Conservation (phyloP, 2,329 filamentous ascomycete species). For the Grosmannia clavigera region DNA sequence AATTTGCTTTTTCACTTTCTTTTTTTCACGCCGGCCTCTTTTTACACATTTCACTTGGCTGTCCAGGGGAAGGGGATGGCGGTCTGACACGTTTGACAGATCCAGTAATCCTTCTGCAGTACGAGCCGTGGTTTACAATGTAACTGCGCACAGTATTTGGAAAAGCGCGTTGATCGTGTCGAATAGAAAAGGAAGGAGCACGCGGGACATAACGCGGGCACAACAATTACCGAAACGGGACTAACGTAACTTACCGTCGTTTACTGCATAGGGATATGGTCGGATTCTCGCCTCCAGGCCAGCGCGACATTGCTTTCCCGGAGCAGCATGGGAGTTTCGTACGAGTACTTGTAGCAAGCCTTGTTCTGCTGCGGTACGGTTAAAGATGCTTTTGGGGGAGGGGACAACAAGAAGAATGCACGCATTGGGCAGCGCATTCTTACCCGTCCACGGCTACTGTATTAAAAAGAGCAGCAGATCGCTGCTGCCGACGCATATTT, state of each 20-base stretch:
- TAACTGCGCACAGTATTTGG: neutral
- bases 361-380: too few relatives aligned
- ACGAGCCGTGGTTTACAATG: too few relatives aligned
- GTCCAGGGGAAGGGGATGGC: too few relatives aligned
- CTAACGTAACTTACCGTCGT: neutral
- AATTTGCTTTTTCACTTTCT: neutral
- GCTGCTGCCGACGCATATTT: too few relatives aligned
- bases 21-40: neutral
- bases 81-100: too few relatives aligned
- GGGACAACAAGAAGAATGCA: too few relatives aligned
- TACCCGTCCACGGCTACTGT: too few relatives aligned
- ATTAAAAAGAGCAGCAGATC: too few relatives aligned
- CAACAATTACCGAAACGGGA: neutral
- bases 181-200: neutral
- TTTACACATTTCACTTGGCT: neutral
- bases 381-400: too few relatives aligned
- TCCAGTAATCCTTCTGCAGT: too few relatives aligned
- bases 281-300: neutral
- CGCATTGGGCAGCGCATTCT: too few relatives aligned
- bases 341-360: neutral
- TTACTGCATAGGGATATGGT: neutral
- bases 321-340: neutral
- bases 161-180: neutral
- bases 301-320: neutral
- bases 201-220: neutral